Base-by-base conservation (phyloP, 2,329 filamentous ascomycete species). In the Simplicillium sp. region DNA sequence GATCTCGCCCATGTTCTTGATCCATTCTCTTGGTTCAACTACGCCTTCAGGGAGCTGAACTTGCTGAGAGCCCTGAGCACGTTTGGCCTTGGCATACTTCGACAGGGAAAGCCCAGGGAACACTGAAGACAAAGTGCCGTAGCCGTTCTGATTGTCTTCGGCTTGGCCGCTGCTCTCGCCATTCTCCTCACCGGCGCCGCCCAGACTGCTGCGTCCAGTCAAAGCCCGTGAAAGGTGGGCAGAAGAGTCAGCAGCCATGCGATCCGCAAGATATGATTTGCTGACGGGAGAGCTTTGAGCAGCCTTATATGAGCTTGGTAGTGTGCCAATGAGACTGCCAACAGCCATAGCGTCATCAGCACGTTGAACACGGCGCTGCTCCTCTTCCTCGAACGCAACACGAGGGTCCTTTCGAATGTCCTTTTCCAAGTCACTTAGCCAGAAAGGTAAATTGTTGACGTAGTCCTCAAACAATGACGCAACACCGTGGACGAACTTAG, bases 341-440 rank as follows among this genome's bases (percentile, higher is more conserved):
- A 97, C 87, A 0, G 86, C 87, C 53, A 88, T 78, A 41, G 92
- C 87, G 47, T 95, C 87, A 54, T 94, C 87, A 1, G 85, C 87
- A 35, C 80, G 79, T 57, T 84, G 85, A 18, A 83, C 84, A 44
- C 84, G 81, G 44, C 84, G 79, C 59, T 90, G 81, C 59, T 95
- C 88, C 59, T 97, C 89, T 53, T 92, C 84, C 48, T 94, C 84
- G 57, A 94, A 96, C 0, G 90, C 90, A 47, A 77, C 75, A 58
- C 92, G 85, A 0, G 92, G 92, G 57, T 97, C 89, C 57, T 86
- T 87, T 50, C 90, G 82, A 56, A 98, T 98, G 57, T 98, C 92
- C 28, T 78, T 86, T 57, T 96, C 90, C 34, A 97, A 73, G 47
- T 94, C 85, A 53, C 83, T 83, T 29, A 97, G 75, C 92, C 92